These are phyloP conservation scores for Wallemia mellicola DNA, from an alignment of 1,284 basidiomycete genomes.

Conservation along the genomic window DNA sequence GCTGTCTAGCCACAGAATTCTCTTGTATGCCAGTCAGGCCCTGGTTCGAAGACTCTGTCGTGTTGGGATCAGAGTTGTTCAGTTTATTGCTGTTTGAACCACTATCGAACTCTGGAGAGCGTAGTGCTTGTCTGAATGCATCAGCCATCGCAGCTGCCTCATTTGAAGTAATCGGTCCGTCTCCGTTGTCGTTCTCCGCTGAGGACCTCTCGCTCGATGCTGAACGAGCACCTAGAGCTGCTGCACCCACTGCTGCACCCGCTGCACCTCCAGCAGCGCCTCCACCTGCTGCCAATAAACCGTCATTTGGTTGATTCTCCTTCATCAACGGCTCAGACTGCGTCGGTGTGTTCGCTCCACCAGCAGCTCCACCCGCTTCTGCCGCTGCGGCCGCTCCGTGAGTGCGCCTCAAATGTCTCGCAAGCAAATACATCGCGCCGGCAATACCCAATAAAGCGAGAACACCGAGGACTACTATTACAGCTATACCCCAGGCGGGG, in stretches of 20 bases:
- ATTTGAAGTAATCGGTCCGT: background rate
- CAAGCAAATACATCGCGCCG: background rate
- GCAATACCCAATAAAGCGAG: background rate
- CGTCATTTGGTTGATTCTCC: background rate
- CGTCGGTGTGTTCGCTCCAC: background rate
- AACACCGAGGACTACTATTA: background rate
- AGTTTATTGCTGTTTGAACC: too few relatives aligned
- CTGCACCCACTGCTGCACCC: background rate
- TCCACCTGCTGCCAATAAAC: background rate
- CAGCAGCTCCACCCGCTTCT: background rate
- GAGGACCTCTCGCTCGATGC: background rate
- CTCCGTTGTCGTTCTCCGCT: background rate
- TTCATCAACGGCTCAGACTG: background rate
- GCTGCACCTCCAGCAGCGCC: background rate
- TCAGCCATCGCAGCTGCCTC: background rate
- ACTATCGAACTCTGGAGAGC: background rate
- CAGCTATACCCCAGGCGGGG: background rate
- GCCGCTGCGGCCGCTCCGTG: background rate
- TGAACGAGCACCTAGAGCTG: background rate
- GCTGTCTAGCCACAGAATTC: background rate
- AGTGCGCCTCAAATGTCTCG: background rate
- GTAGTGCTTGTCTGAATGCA: background rate
- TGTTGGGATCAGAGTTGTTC: too few relatives aligned
- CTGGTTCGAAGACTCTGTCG: background rate
- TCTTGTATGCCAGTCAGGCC: background rate